Conservation (phyloP, 805 yeast genomes). For the Naumovozyma castellii region DNA sequence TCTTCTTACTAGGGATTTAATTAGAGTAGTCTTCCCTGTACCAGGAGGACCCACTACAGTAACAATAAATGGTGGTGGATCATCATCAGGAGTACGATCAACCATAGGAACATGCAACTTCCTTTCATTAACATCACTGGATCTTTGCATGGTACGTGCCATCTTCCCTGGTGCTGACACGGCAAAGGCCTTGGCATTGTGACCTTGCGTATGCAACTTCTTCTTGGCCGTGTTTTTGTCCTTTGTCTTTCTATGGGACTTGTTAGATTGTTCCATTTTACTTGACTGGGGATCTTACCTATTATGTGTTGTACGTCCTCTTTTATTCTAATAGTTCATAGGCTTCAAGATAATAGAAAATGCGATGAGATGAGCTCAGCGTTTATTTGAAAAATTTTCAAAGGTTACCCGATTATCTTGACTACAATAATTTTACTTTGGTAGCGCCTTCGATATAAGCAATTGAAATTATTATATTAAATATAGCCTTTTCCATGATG, state of each 20-base stretch:
- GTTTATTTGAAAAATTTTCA: slow-evolving; percentile 7
- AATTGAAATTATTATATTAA: no score
- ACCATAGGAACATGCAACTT: slow-evolving; percentile 95
- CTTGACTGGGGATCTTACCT: neutral
- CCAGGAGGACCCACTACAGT: slow-evolving; percentile 99
- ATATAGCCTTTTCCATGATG: no score
- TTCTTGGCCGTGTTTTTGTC: slow-evolving; percentile 60
- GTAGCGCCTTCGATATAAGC: neutral
- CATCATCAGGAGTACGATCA: slow-evolving; percentile 93
- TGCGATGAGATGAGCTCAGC: slow-evolving; percentile 11
- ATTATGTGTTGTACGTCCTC: no score
- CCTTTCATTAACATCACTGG: slow-evolving; percentile 73
- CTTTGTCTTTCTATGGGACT: slow-evolving; percentile 65
- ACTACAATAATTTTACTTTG: neutral
- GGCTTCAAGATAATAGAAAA: slow-evolving; percentile 3
- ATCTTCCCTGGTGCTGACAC: slow-evolving; percentile 79
- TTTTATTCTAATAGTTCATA: no score
- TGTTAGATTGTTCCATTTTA: slow-evolving; percentile 55
- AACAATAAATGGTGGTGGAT: slow-evolving; percentile 92
- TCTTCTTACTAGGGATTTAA: slow-evolving; percentile 79
- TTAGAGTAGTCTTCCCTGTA: slow-evolving; percentile 90
- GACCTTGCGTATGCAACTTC: slow-evolving; percentile 81
- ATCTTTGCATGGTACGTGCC: slow-evolving; percentile 72
- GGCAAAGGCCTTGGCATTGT: slow-evolving; percentile 75
- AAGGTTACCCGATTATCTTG: slow-evolving; percentile 4